These are phyloP conservation scores for Ajuga chamaepitys DNA, from an alignment of 257 asterid genomes.

Conservation along the genomic window DNA sequence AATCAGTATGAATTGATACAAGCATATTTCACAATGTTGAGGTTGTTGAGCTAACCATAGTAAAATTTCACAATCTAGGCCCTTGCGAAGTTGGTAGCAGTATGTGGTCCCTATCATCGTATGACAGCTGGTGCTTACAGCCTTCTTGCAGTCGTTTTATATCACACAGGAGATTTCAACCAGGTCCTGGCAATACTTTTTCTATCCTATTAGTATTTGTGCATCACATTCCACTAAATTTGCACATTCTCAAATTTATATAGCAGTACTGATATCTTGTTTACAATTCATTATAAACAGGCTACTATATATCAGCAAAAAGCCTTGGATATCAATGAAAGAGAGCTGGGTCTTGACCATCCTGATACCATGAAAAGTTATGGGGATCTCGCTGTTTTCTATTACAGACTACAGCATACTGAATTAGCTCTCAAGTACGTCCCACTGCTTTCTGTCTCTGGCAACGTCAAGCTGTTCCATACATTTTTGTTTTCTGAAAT, in stretches of 20 bases:
- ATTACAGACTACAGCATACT: constrained; percentile 91
- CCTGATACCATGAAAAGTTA: constrained; percentile 97
- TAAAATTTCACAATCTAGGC: constrained; percentile 40
- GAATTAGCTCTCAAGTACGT: constrained; percentile 90
- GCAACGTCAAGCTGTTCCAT: not conserved
- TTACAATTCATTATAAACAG: constrained; percentile 37
- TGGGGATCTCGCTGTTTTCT: constrained; percentile 95
- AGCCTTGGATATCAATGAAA: constrained; percentile 87
- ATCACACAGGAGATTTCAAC: constrained; percentile 95
- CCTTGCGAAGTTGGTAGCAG: constrained; percentile 88
- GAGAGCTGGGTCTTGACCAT: constrained; percentile 91
- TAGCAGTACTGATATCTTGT: constrained; percentile 11
- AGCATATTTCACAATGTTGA: not conserved
- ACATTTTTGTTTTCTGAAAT: constrained; percentile 3
- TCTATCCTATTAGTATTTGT: not conserved
- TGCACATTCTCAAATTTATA: constrained; percentile 5
- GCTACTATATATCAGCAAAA: constrained; percentile 95
- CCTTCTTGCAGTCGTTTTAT: constrained; percentile 92
- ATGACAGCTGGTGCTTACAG: constrained; percentile 98
- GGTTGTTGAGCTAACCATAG: constrained; percentile 6
- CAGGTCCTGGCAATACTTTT: constrained; percentile 42
- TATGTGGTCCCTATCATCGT: constrained; percentile 90
- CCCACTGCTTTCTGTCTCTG: not conserved
- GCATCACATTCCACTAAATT: constrained; percentile 3
- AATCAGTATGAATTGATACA: not conserved